Percentiles rank a stretch among this genome's conserved stretches.
These are phyloP conservation scores for Rhexocercosporidium sp. DNA, from an alignment of 2,329 filamentous ascomycete genomes.

Conservation along the genomic window DNA sequence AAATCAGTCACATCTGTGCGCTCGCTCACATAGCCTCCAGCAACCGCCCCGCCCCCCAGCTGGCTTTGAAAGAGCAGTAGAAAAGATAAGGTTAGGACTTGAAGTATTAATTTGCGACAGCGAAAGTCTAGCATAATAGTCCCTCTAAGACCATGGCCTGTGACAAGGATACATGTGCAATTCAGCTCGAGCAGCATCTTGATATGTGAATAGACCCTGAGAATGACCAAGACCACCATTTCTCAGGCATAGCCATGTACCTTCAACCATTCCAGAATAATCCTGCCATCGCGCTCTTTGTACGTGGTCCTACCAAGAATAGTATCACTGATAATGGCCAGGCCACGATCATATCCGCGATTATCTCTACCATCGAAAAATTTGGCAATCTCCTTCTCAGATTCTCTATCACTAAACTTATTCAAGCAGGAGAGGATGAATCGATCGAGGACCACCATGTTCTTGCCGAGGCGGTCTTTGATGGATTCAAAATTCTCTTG, in stretches of 20 bases:
- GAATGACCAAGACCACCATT: background rate
- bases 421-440: conserved; percentile 80
- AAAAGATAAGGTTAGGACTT: too few relatives aligned
- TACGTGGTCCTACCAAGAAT: conserved; percentile 85
- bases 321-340: conserved; percentile 85
- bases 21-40: too few relatives aligned
- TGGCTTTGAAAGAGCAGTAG: too few relatives aligned
- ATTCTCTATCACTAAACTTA: conserved; percentile 74
- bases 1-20: too few relatives aligned
- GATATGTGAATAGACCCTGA: background rate
- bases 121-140: background rate
- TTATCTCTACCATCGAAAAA: conserved; percentile 93
- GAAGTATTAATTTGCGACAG: background rate
- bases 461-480: conserved; percentile 72
- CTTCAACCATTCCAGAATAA: conserved; percentile 80
- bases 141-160: too few relatives aligned
- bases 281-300: conserved; percentile 73
- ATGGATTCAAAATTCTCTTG: conserved; percentile 82
- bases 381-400: conserved; percentile 74
- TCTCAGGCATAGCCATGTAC: conserved; percentile 58
- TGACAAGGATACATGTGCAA: background rate
- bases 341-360: conserved; percentile 81
- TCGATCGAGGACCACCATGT: conserved; percentile 87
- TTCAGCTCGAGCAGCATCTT: background rate
- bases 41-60: too few relatives aligned